Percentiles rank a stretch among this genome's conserved stretches.
phyloP scores from a whole-genome alignment of 305 asterid species.

The Fraxinus albicans region DNA sequence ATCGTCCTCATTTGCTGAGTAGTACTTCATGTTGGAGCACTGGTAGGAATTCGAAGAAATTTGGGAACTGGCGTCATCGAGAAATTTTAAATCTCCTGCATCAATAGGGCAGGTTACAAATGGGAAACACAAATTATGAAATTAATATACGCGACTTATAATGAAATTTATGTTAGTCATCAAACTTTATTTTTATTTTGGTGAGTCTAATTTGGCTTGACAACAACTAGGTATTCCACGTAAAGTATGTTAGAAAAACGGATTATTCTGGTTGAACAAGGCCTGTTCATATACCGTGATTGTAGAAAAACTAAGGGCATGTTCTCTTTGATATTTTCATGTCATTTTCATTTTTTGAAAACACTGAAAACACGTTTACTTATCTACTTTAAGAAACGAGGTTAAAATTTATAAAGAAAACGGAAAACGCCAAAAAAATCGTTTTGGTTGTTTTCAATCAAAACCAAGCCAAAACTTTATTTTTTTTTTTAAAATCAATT shows the following conservation, averaged over 20 bases:
- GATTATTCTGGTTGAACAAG: too few species aligned
- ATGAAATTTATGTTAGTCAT: background rate
- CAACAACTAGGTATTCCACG: background rate
- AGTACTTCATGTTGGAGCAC: constrained; percentile 36
- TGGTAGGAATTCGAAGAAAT: constrained; percentile 49
- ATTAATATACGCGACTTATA: background rate
- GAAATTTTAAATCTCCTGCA: constrained; percentile 41
- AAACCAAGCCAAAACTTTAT: too few species aligned
- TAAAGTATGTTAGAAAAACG: background rate
- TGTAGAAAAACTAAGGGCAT: too few species aligned
- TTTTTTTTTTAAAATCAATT: too few species aligned
- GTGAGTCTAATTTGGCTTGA: background rate
- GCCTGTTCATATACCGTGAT: too few species aligned
- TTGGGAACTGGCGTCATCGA: constrained; percentile 60
- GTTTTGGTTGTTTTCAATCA: too few species aligned
- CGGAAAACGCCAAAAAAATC: too few species aligned
- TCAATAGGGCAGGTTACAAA: background rate
- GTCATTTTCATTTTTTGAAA: too few species aligned
- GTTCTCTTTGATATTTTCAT: too few species aligned
- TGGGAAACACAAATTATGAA: background rate
- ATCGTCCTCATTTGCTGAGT: constrained; percentile 23
- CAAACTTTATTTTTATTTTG: background rate
- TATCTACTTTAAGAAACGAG: too few species aligned
- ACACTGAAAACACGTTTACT: too few species aligned
- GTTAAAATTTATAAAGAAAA: too few species aligned